phyloP scores from a whole-genome alignment of 2,329 filamentous ascomycete genomes.

The Colletotrichum simmondsii region DNA sequence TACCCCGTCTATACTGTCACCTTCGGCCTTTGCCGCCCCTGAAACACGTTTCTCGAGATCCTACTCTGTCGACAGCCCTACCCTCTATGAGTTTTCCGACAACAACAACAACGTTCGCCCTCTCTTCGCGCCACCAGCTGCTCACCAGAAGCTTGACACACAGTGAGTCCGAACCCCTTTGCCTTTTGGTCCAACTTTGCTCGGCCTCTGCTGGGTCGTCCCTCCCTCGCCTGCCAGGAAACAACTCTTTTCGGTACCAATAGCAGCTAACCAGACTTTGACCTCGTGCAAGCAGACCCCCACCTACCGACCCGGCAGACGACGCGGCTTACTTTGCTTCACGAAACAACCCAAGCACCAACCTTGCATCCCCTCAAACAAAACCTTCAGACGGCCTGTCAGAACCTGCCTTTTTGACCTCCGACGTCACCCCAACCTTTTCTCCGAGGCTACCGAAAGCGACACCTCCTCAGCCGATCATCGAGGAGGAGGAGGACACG shows the following conservation, averaged over 20 bases:
- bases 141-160: conserved; percentile 26
- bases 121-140: conserved; percentile 32
- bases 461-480: conserved; percentile 33
- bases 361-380: conserved; percentile 57
- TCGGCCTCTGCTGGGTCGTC: background rate
- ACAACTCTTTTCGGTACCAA: background rate
- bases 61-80: conserved; percentile 69
- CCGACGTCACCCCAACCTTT: conserved; percentile 48
- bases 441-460: conserved; percentile 32
- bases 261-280: conserved; percentile 10
- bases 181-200: conserved; percentile 4
- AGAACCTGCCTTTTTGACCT: conserved; percentile 56
- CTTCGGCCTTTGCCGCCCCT: conserved; percentile 57
- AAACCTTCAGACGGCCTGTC: conserved; percentile 53
- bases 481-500: conserved; percentile 48
- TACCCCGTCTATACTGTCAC: conserved; percentile 39
- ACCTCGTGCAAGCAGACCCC: conserved; percentile 25
- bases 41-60: conserved; percentile 65
- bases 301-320: conserved; percentile 17
- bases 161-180: conserved; percentile 31
- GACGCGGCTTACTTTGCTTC: conserved; percentile 40
- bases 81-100: conserved; percentile 67
- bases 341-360: conserved; percentile 52
- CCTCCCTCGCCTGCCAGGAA: conserved; percentile 3
- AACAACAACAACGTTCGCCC: conserved; percentile 30